Percentiles rank a stretch among this genome's conserved stretches.
These are phyloP conservation scores for Botrytis elliptica DNA, from an alignment of 2,329 filamentous ascomycete species.

Conservation along the genomic window DNA sequence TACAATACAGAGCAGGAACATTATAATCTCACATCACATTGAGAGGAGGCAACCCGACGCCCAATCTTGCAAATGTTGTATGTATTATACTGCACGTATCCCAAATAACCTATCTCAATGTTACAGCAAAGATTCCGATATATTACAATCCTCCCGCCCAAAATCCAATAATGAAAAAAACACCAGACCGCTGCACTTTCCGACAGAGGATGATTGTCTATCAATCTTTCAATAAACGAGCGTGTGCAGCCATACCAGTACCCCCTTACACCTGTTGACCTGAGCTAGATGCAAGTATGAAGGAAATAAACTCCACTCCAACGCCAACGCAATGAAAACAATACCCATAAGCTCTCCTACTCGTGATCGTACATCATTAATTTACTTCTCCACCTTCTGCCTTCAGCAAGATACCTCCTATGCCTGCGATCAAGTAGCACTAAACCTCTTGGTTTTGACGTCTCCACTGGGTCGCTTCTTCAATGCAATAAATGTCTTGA, in stretches of 20 bases:
- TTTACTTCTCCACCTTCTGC: background rate
- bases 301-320: background rate
- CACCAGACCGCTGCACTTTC: background rate
- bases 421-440: slow-evolving; percentile 1
- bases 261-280: background rate
- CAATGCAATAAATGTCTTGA: slow-evolving; percentile 69
- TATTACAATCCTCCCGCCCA: background rate
- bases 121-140: background rate
- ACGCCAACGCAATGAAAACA: slow-evolving; percentile 2
- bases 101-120: background rate
- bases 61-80: background rate
- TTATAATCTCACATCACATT: background rate
- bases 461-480: slow-evolving; percentile 46
- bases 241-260: background rate
- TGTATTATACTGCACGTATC: background rate
- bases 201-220: background rate
- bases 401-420: background rate
- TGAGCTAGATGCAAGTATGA: background rate
- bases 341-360: background rate
- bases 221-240: background rate
- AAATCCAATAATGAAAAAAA: background rate
- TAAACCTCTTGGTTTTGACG: slow-evolving; percentile 15
- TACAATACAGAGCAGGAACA: background rate
- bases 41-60: background rate
- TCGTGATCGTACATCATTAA: slow-evolving; percentile 11